Conservation (phyloP, 108 stramenopile species). For the Parmales sp. region DNA sequence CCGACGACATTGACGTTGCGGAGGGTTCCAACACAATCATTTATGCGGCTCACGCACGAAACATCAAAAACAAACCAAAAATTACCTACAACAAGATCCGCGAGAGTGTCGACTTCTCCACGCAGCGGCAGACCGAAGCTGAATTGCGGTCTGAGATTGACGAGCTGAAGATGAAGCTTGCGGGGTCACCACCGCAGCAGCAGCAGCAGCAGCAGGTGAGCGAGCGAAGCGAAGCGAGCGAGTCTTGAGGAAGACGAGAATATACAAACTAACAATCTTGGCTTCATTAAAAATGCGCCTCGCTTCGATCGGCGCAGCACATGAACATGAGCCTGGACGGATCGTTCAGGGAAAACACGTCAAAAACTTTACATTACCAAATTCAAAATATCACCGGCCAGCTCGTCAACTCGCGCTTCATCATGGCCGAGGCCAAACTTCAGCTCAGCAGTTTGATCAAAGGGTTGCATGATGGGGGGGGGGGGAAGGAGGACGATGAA, state of each 20-base stretch:
- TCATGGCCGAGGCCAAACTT: not conserved
- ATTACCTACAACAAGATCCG: not conserved
- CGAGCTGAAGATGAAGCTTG: not conserved
- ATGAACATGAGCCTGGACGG: too few species aligned
- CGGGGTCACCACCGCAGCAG: too few species aligned
- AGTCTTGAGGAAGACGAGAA: not conserved
- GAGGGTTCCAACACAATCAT: not conserved
- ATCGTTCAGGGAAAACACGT: too few species aligned
- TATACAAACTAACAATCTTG: not conserved
- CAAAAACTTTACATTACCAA: too few species aligned
- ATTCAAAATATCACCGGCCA: not conserved
- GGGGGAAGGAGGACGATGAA: not conserved
- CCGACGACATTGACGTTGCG: constrained; percentile 38
- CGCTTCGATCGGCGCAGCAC: too few species aligned
- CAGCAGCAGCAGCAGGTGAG: not conserved
- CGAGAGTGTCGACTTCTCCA: not conserved
- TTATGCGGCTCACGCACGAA: not conserved
- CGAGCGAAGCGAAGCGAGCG: not conserved
- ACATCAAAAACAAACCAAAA: not conserved
- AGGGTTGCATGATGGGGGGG: too few species aligned
- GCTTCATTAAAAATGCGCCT: too few species aligned
- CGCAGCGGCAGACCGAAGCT: not conserved
- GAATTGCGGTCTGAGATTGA: not conserved
- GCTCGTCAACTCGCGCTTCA: constrained; percentile 1
- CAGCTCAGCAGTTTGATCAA: not conserved